phyloP scores from a whole-genome alignment of 148 eudicot genomes.

The Cornus kousa region DNA sequence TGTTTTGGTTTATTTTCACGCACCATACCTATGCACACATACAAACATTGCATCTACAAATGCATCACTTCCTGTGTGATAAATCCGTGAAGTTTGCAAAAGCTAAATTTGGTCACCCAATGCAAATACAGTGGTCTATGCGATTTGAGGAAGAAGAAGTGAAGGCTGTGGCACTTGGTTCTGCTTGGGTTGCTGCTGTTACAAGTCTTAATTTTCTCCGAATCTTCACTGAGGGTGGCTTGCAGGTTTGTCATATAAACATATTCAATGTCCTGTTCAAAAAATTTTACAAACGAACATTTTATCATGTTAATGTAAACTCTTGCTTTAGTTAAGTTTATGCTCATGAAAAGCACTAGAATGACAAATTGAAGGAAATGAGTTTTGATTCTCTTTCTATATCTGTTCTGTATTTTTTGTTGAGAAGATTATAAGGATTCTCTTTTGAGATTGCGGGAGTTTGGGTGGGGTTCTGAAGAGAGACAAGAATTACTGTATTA shows the following conservation, averaged over 20 bases:
- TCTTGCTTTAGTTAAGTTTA: background rate
- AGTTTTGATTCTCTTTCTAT: background rate
- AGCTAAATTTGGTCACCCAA: constrained; percentile 25
- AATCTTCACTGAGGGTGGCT: constrained; percentile 84
- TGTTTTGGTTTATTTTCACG: background rate
- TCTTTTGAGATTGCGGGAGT: too few relatives aligned
- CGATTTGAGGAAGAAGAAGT: constrained; percentile 97
- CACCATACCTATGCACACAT: background rate
- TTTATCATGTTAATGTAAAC: background rate
- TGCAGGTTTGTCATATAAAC: constrained; percentile 61
- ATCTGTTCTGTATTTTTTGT: too few relatives aligned
- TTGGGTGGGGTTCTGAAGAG: too few relatives aligned
- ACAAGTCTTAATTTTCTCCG: constrained; percentile 88
- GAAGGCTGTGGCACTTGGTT: constrained; percentile 84
- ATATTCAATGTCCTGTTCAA: background rate
- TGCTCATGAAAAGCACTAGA: background rate
- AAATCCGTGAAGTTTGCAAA: constrained; percentile 1
- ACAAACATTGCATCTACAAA: background rate
- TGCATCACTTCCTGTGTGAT: background rate
- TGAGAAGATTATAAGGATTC: too few relatives aligned
- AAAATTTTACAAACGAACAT: background rate
- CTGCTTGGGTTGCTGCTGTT: constrained; percentile 88
- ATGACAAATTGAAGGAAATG: background rate
- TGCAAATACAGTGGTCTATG: constrained; percentile 85
- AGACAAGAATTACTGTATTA: too few relatives aligned